Evolutionary conservation across 2,329 filamentous ascomycete species (phyloP).

Genomic region (Chalaropsis ovoidea): DNA sequence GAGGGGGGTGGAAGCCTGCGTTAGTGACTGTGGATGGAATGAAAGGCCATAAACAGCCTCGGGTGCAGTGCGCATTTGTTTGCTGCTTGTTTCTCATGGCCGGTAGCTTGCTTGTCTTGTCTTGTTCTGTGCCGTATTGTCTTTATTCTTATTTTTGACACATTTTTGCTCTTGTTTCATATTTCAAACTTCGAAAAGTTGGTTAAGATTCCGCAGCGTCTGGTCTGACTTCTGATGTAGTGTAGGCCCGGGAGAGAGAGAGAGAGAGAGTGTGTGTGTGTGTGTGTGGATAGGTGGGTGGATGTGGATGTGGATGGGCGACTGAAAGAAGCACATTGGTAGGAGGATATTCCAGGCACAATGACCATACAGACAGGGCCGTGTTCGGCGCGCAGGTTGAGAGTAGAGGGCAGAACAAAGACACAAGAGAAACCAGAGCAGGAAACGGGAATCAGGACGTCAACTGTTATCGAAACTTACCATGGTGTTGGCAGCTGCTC

Average conservation of each 20-base stretch:
- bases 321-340: not conserved
- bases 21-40: slow-evolving; percentile 14
- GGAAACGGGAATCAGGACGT: not conserved
- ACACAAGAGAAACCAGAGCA: not conserved
- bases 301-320: too few relatives aligned
- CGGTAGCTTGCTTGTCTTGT: not conserved
- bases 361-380: not conserved
- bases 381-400: not conserved
- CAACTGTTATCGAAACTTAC: slow-evolving; percentile 46
- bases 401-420: not conserved
- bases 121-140: not conserved
- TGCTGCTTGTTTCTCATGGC: slow-evolving; percentile 7
- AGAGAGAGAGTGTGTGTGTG: too few relatives aligned
- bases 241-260: not conserved
- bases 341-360: not conserved
- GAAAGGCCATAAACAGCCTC: not conserved
- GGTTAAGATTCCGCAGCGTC: slow-evolving; percentile 3
- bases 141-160: slow-evolving; percentile 4
- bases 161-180: slow-evolving; percentile 2
- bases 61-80: not conserved
- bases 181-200: not conserved
- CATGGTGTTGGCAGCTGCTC: slow-evolving; percentile 93
- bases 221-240: not conserved
- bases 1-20: not conserved
- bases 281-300: too few relatives aligned